These are phyloP conservation scores for Cyanidium caldarium DNA, from an alignment of 23 red algal species.

Conservation along the genomic window DNA sequence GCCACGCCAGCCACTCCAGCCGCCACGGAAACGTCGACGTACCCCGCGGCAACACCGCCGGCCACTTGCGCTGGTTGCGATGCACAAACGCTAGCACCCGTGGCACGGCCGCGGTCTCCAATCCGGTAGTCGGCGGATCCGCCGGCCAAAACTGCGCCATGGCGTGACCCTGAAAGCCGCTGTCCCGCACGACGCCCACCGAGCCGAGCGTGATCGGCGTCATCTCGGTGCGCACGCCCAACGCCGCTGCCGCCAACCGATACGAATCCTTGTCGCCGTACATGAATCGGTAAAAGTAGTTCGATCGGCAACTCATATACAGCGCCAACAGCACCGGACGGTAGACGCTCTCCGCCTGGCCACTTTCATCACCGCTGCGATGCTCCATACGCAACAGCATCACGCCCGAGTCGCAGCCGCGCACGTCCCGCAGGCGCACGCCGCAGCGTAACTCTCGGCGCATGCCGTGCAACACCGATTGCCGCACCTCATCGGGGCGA, in stretches of 20 bases:
- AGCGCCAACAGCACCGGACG: not conserved
- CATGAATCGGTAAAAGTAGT: not conserved
- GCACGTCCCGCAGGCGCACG: not conserved
- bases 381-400: not conserved
- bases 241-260: not conserved
- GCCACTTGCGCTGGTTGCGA: slow-evolving; percentile 3
- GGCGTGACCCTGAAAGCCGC: not conserved
- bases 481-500: not conserved
- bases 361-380: too few species aligned
- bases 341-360: not conserved
- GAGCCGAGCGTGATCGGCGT: not conserved
- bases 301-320: not conserved
- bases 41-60: too few species aligned
- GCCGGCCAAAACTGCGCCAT: not conserved
- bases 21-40: too few species aligned
- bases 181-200: not conserved
- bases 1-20: too few species aligned
- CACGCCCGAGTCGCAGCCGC: not conserved
- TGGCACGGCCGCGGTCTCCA: not conserved
- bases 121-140: not conserved
- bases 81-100: not conserved
- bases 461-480: too few species aligned
- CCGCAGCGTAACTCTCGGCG: too few species aligned
- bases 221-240: not conserved
- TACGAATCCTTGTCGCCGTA: slow-evolving; percentile 10